Evolutionary conservation across 2,329 filamentous ascomycete species (phyloP).

Genomic region (Teratosphaeria destructans): DNA sequence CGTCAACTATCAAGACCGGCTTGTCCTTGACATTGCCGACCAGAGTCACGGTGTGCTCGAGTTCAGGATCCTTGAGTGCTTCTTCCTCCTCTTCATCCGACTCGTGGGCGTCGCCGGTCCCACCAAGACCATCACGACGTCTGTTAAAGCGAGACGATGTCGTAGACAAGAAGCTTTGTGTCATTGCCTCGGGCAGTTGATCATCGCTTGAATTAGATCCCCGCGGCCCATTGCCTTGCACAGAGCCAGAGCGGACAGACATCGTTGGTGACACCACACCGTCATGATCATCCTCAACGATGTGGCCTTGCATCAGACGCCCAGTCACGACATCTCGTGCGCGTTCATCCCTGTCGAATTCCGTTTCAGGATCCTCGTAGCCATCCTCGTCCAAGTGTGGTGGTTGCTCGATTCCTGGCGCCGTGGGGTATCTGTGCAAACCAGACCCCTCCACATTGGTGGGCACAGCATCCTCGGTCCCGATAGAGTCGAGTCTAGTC

Average conservation of each 20-base stretch:
- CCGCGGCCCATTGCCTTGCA: slow-evolving; percentile 31
- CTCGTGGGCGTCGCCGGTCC: slow-evolving; percentile 71
- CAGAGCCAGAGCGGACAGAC: slow-evolving; percentile 54
- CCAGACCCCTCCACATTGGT: not conserved
- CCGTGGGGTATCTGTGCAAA: slow-evolving; percentile 14
- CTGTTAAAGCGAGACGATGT: slow-evolving; percentile 52
- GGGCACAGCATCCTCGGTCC: slow-evolving; percentile 2
- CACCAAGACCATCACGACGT: slow-evolving; percentile 52
- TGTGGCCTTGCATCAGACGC: slow-evolving; percentile 82
- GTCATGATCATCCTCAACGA: slow-evolving; percentile 56
- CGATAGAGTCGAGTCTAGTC: slow-evolving; percentile 20
- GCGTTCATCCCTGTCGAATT: slow-evolving; percentile 38
- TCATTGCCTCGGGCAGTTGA: slow-evolving; percentile 70
- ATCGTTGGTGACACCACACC: slow-evolving; percentile 71
- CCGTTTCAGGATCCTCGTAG: slow-evolving; percentile 23
- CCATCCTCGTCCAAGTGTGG: slow-evolving; percentile 20
- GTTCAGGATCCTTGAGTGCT: slow-evolving; percentile 63
- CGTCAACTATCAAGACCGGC: slow-evolving; percentile 89
- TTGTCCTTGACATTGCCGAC: slow-evolving; percentile 86
- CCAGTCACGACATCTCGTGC: slow-evolving; percentile 86
- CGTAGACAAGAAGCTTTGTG: slow-evolving; percentile 68
- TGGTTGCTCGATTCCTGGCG: slow-evolving; percentile 16
- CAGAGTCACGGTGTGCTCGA: slow-evolving; percentile 94
- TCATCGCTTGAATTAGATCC: slow-evolving; percentile 32
- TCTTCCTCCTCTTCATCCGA: slow-evolving; percentile 91